Base-by-base conservation (phyloP, 495 filamentous ascomycete genomes). In the Lophiotrema nucula region DNA sequence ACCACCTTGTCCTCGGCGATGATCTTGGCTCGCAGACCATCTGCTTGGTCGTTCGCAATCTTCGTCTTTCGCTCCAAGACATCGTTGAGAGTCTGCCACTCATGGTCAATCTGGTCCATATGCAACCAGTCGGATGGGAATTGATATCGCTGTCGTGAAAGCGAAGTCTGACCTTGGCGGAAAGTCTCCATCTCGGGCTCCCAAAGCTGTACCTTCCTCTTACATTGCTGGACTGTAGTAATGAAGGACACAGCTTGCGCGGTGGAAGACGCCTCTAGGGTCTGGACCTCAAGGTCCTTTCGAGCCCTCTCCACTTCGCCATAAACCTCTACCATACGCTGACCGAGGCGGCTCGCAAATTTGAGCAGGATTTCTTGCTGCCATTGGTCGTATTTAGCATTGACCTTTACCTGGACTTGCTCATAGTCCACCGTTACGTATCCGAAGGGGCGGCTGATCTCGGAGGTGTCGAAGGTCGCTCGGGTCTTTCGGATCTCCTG, bases 371-470 rank as follows among this genome's bases (percentile, higher is more conserved):
- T 95, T 52, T 99, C 93, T 62, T 96, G 91, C 67, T 99, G 93
- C 93, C 93, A 99, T 72, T 97, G 95, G 69, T 99, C 95, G 66
- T 99, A 99, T 67, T 97, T 97, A 52, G 89, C 88, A 69, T 96
- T 97, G 69, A 99, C 92, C 70, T 92, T 96, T 27, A 90, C 89
- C 68, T 97, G 95, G 0, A 99, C 93, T 73, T 99, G 93, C 64
- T 96, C 93, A 58, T 97, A 97, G 69, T 97, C 92, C 60, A 99
- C 89, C 6, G 85, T 88, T 47, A 97, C 84, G 68, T 95, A 91
- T 10, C 93, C 93, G 68, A 99, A 97, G 5, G 84, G 88, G 39
- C 86, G 85, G 70, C 86, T 90, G 46, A 91, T 88, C 64, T 96
- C 92, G 10, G 92, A 92, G 3, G 89, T 97, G 67, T 99, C 93